phyloP scores from a whole-genome alignment of 1,284 basidiomycete genomes.

The Microbotryum saponariae region DNA sequence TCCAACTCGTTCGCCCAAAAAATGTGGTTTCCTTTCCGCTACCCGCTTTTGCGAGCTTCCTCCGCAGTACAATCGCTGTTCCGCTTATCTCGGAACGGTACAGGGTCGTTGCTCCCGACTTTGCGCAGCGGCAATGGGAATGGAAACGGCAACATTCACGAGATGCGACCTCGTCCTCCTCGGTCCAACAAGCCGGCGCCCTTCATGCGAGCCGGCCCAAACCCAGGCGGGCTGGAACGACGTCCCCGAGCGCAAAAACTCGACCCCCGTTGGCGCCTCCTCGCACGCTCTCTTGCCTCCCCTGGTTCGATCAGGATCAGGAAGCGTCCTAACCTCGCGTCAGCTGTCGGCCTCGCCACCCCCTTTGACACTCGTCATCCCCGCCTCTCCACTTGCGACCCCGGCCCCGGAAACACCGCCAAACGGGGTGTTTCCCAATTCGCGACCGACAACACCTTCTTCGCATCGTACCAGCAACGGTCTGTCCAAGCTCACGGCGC shows the following conservation, averaged over 20 bases:
- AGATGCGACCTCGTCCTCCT: conserved; percentile 19
- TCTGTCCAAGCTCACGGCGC: no score
- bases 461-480: no score
- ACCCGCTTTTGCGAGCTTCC: conserved; percentile 10
- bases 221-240: conserved; percentile 19
- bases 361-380: no score
- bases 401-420: no score
- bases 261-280: conserved; percentile 1
- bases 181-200: conserved; percentile 22
- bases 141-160: background rate
- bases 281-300: background rate
- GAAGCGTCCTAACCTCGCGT: no score
- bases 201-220: conserved; percentile 15
- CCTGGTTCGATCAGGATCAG: no score
- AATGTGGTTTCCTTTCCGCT: conserved; percentile 9
- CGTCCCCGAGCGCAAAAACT: conserved; percentile 8
- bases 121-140: background rate
- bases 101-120: background rate
- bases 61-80: conserved; percentile 6
- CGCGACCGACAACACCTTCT: no score
- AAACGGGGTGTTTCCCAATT: no score
- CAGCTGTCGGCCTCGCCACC: no score
- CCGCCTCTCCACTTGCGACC: no score
- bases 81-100: background rate
- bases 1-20: background rate